Evolutionary conservation across 164 flowering plant species (phyloP).

Genomic region (Paratinospora sagittata): DNA sequence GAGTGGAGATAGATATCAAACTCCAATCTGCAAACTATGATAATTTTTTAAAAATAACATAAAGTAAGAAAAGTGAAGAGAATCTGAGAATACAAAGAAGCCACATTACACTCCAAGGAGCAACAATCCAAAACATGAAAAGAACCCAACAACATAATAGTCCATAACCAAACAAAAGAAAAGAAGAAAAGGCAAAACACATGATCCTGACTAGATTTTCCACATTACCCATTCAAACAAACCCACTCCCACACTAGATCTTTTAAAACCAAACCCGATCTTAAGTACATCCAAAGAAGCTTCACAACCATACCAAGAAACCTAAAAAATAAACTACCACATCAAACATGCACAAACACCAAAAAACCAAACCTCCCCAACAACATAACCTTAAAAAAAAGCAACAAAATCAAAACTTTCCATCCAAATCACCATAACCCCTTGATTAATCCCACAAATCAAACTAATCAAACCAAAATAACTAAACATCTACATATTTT

Average conservation of each 20-base stretch:
- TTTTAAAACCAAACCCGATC: slow-evolving; percentile 2
- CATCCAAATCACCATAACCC: background rate
- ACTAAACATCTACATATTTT: background rate
- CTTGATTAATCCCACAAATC: background rate
- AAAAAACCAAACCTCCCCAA: background rate
- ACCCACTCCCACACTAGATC: slow-evolving; percentile 13
- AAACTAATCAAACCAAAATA: background rate
- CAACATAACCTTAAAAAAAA: background rate
- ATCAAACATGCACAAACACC: background rate
- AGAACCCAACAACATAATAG: slow-evolving; percentile 19
- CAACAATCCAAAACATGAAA: slow-evolving; percentile 25
- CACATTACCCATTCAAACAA: slow-evolving; percentile 12
- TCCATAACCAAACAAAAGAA: slow-evolving; percentile 22
- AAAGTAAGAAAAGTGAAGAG: slow-evolving; percentile 14
- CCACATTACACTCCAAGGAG: slow-evolving; percentile 21
- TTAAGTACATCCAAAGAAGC: slow-evolving; percentile 5
- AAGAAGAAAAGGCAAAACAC: slow-evolving; percentile 13
- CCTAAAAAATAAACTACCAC: background rate
- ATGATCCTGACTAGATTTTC: slow-evolving; percentile 22
- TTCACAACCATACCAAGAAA: slow-evolving; percentile 7
- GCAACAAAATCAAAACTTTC: slow-evolving; percentile 9
- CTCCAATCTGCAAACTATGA: background rate
- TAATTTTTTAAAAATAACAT: slow-evolving; percentile 2
- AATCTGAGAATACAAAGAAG: slow-evolving; percentile 17
- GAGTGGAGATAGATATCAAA: slow-evolving; percentile 6